A percentile compares a stretch with the other conserved stretches of the same genome.
Conservation (phyloP, 305 asterid genomes). For the Solanum hybrid region DNA sequence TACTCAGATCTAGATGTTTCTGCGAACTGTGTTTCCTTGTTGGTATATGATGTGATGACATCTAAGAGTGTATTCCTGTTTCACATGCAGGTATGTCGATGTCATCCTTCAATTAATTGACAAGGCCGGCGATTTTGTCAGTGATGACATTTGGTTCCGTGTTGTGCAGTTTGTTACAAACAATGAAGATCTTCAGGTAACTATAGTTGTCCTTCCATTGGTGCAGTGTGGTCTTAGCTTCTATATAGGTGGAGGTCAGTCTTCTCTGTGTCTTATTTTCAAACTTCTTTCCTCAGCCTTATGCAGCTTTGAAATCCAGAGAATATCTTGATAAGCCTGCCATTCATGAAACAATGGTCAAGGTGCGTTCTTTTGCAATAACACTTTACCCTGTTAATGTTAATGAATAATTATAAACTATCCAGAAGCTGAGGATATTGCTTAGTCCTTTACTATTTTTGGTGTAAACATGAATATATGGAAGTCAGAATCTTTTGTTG, state of each 20-base stretch:
- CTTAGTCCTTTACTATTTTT: neutral
- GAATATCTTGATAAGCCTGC: slow-evolving; percentile 98
- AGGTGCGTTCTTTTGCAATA: slow-evolving; percentile 25
- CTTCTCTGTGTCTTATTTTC: neutral
- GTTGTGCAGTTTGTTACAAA: slow-evolving; percentile 99
- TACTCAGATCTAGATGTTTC: neutral
- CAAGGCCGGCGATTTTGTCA: slow-evolving; percentile 99
- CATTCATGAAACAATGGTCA: slow-evolving; percentile 68
- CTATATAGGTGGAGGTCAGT: neutral
- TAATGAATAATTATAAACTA: neutral
- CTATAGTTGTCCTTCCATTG: neutral
- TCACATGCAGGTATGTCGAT: slow-evolving; percentile 80
- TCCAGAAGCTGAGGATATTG: neutral
- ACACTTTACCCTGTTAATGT: neutral
- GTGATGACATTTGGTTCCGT: slow-evolving; percentile 99
- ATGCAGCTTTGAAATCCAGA: slow-evolving; percentile 95
- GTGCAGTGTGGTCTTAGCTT: neutral
- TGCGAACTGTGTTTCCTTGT: neutral
- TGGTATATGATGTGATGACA: neutral
- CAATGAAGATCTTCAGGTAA: slow-evolving; percentile 97
- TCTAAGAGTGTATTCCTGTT: neutral
- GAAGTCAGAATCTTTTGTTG: neutral
- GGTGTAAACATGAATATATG: neutral
- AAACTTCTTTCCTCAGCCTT: slow-evolving; percentile 41
- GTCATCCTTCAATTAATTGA: slow-evolving; percentile 99